Evolutionary conservation across 345 rosid genomes (phyloP), one percentile per base, ranked within the genome.

Genomic region (Erodium maritimum): DNA sequence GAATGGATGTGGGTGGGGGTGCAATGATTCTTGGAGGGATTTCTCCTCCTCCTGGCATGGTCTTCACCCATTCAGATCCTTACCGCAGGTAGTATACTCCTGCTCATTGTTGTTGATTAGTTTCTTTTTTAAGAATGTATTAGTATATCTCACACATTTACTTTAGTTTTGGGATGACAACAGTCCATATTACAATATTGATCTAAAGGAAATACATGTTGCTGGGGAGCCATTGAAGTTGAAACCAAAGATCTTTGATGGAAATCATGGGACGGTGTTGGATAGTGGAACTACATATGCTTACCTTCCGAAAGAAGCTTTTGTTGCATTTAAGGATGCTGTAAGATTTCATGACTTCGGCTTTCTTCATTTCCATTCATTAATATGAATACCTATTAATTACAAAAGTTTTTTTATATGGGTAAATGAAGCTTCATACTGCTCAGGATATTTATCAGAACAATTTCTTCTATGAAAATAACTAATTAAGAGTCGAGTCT

Each of bases 111-210:
- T 78, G 74, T 65, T 23, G 48, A 21, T 29, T 72, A 64, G 50
- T 66, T 60, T 71, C 68, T 75, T 79, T 74, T 61, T 75, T 77
- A 69, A 79, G 67, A 74, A 63, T 72, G 75, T 62, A 66, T 69
- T 76, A 80, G 78, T 79, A 74, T 83, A 75, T 84, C 83, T 81
- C 85, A 78, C 87, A 70, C 82, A 88, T 88, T 88, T 86, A 88
- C 93, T 81, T 82, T 82, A 88, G 98, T 91, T 85, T 88, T 88
- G 95, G 93, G 98, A 81, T 91, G 96, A 88, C 80, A 86, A 91
- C 96, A 89, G 96, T 87, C 91, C 88, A 69, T 93, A 89, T 81
- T 93, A 93, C 88, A 93, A 93, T 75, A 76, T 91, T 29, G 37
- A 29, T 29, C 37, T 29, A 3, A 29, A 29, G 37, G 37, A 29